Evolutionary conservation across 495 filamentous ascomycete species (phyloP), one percentile per base, ranked within the genome.

Genomic region (Acidomyces sp.): DNA sequence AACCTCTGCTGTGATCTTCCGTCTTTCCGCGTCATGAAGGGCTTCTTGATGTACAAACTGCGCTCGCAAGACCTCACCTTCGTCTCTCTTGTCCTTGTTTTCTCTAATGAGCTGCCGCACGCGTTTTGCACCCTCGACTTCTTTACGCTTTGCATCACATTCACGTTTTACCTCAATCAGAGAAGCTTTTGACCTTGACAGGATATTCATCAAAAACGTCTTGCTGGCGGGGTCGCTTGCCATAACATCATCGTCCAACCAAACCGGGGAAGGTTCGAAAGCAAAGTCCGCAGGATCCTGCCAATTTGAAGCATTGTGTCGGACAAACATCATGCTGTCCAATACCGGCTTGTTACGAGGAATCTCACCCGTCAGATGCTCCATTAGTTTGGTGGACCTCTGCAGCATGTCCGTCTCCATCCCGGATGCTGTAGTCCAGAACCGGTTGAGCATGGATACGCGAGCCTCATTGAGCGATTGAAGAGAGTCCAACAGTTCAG

Each of bases 281-380:
- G 61, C 65, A 54, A 93, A 74, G 61, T 92, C 77, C 5, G 66
- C 45, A 1, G 92, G 92, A 55, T 96, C 92, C 46, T 82, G 75
- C 62, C 78, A 85, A 43, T 70, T 63, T 2, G 17, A 17, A 27
- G 78, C 75, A 51, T 99, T 99, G 60, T 99, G 90, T 39, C 79
- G 76, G 26, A 87, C 74, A 61, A 92, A 99, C 92, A 99, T 99
- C 66, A 88, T 81, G 20, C 85, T 92, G 56, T 99, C 92, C 6
- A 96, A 69, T 11, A 74, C 68, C 1, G 92, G 90, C 37, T 80
- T 70, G 53, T 99, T 99, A 23, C 87, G 75, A 2, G 81, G 75
- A 35, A 99, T 88, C 54, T 95, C 88, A 26, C 71, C 69, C 23
- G 76, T 58, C 4, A 93, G 71, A 46, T 77, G 75, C 5, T 74